A percentile compares a stretch with the other conserved stretches of the same genome.
These are phyloP conservation scores for Oryza glaberrima DNA, from an alignment of 176 grass and related monocot species.

Conservation along the genomic window DNA sequence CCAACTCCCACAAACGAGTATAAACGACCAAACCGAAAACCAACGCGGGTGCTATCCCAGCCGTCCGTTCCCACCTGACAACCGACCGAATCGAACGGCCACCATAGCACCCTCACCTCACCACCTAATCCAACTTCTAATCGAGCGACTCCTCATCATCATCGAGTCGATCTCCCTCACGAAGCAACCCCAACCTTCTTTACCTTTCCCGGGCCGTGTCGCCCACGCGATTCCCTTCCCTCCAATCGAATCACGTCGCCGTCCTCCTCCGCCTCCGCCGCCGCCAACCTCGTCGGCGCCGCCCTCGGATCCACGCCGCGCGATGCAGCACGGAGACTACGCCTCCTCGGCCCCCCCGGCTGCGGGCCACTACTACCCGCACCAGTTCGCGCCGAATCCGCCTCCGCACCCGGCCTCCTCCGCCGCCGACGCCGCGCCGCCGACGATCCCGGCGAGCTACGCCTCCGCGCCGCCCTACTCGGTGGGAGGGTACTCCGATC, in stretches of 20 bases:
- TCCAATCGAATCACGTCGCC: constrained; percentile 25
- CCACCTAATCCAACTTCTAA: background rate
- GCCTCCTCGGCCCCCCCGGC: constrained; percentile 39
- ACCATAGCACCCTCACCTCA: background rate
- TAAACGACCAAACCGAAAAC: constrained; percentile 1
- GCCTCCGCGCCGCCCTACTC: constrained; percentile 78
- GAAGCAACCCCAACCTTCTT: constrained; percentile 41
- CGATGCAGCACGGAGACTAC: constrained; percentile 70
- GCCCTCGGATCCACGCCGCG: background rate
- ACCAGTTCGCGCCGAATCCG: constrained; percentile 50
- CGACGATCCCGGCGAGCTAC: constrained; percentile 47
- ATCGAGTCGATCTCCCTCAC: constrained; percentile 10
- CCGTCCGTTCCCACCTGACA: constrained; percentile 20
- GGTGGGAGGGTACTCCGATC: constrained; percentile 43
- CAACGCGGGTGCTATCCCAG: background rate
- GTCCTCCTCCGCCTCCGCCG: background rate
- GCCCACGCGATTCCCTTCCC: background rate
- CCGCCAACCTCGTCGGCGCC: background rate
- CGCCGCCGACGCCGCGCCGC: constrained; percentile 26
- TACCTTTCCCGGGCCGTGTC: background rate
- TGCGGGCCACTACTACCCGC: constrained; percentile 57
- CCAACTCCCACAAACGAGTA: background rate
- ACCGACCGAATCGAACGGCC: constrained; percentile 31
- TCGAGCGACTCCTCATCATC: background rate
- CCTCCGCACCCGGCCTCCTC: constrained; percentile 25